phyloP scores from a whole-genome alignment of 176 grass and related monocot genomes.

The bread wheat (Triticum aestivum) region DNA sequence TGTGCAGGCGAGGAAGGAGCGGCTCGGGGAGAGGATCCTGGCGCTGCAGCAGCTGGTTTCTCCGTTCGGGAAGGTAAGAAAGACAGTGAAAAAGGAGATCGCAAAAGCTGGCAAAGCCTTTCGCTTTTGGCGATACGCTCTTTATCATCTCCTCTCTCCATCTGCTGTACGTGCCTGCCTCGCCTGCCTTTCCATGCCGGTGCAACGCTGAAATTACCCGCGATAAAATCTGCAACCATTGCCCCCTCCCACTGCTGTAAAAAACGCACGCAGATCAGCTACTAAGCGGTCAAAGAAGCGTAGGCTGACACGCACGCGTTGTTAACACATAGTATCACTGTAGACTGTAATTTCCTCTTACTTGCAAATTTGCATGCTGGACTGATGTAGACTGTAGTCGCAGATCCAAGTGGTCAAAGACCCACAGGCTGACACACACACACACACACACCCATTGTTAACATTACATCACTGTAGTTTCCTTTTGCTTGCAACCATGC shows the following conservation, averaged over 20 bases:
- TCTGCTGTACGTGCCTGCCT: slow-evolving; percentile 16
- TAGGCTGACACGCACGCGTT: too few relatives aligned
- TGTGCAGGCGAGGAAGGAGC: slow-evolving; percentile 62
- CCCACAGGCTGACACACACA: not conserved
- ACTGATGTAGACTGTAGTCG: not conserved
- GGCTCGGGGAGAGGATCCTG: slow-evolving; percentile 69
- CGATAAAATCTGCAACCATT: not conserved
- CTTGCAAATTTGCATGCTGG: too few relatives aligned
- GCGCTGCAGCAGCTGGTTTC: slow-evolving; percentile 84
- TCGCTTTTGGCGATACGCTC: slow-evolving; percentile 42
- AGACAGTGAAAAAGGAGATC: not conserved
- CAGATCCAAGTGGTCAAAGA: not conserved
- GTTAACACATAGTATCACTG: too few relatives aligned
- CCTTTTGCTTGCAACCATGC: not conserved
- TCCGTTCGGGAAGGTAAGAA: slow-evolving; percentile 73
- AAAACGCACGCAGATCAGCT: not conserved
- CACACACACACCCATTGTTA: too few relatives aligned
- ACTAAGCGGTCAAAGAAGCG: not conserved
- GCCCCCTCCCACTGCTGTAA: not conserved
- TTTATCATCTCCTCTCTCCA: not conserved
- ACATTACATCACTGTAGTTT: not conserved
- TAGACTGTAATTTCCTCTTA: too few relatives aligned
- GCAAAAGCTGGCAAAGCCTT: not conserved
- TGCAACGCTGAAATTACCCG: slow-evolving; percentile 6
- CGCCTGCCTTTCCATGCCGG: not conserved